phyloP scores from a whole-genome alignment of 352 stramenopile genomes.

The Globisporangium nunn region DNA sequence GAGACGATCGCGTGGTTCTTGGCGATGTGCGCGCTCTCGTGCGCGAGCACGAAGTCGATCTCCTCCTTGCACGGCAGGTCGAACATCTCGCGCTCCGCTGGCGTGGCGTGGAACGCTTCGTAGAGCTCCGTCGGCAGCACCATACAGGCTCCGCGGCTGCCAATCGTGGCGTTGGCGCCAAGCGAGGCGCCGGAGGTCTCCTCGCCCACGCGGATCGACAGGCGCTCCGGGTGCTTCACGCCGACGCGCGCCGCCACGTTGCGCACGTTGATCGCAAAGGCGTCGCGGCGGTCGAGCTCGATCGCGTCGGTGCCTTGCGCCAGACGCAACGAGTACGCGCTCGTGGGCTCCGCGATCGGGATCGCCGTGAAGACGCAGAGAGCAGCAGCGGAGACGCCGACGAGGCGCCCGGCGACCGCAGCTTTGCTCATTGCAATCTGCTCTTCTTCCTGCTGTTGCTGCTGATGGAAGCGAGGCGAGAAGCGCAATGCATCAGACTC shows the following conservation, averaged over 20 bases:
- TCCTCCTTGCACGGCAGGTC: conserved; percentile 63
- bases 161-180: conserved; percentile 55
- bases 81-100: conserved; percentile 35
- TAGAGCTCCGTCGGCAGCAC: conserved; percentile 78
- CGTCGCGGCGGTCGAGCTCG: conserved; percentile 40
- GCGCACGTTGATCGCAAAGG: conserved; percentile 60
- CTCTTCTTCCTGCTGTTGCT: background rate
- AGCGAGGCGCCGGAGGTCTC: conserved; percentile 56
- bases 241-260: conserved; percentile 51
- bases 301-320: conserved; percentile 50
- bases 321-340: conserved; percentile 43
- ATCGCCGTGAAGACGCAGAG: conserved; percentile 42
- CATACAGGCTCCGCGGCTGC: conserved; percentile 47
- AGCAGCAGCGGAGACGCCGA: conserved; percentile 23
- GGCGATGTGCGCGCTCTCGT: conserved; percentile 77
- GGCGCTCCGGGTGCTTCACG: conserved; percentile 54
- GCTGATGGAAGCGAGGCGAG: background rate
- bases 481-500: background rate
- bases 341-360: conserved; percentile 55
- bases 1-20: conserved; percentile 75
- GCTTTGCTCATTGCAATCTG: conserved; percentile 17
- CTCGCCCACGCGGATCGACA: conserved; percentile 63
- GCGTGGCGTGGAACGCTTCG: conserved; percentile 61
- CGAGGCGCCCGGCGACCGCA: conserved; percentile 25
- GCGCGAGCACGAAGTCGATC: conserved; percentile 78